Evolutionary conservation across 1,284 basidiomycete species (phyloP), one percentile per base, ranked within the genome.

Genomic region (Athelia sp.): DNA sequence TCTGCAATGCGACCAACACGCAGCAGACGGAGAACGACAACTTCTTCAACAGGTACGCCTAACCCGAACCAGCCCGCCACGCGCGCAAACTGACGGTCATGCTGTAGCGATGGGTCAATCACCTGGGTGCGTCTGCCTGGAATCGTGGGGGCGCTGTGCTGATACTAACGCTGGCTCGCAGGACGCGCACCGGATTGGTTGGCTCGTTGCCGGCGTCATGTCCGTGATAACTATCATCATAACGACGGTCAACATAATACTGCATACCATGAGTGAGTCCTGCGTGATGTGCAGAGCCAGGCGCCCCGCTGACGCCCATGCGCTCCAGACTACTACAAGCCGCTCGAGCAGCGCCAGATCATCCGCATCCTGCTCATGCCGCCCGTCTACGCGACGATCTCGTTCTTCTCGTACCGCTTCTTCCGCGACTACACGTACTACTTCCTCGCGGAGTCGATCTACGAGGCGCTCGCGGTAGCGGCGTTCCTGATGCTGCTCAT

Each of bases 351-450:
- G 19, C 36, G 36, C n/a, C 36, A 40, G n/a, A 40, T 40, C 15
- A 40, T 40, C 9, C 36, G 36, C 9, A 40, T 90, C 50, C 63
- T 90, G 55, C 90, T 88, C 59, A 87, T 90, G 87, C 87, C 87
- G 2, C 78, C 81, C 2, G 74, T 90, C 45, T 93, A 90, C 65
- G 84, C 86, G n/a, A 70, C 93, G 59, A 82, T 94, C 51, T 91
- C 90, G 1, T 94, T 93, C 75, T 81, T 92, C 60, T 90, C 89
- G 21, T 95, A 91, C 60, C 79, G 92, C 3, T 94, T 72, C 69
- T 93, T 91, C 73, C 78, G 87, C 45, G 71, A 74, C 54, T 92
- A 89, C 63, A 89, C 85, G 31, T 91, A 94, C 64, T 94, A 90
- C 62, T 81, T 81, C 26, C 78, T 93, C 35, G 74, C 83, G 79